Conservation (phyloP, 2,329 filamentous ascomycete species). For the Calonectria leucothoes region DNA sequence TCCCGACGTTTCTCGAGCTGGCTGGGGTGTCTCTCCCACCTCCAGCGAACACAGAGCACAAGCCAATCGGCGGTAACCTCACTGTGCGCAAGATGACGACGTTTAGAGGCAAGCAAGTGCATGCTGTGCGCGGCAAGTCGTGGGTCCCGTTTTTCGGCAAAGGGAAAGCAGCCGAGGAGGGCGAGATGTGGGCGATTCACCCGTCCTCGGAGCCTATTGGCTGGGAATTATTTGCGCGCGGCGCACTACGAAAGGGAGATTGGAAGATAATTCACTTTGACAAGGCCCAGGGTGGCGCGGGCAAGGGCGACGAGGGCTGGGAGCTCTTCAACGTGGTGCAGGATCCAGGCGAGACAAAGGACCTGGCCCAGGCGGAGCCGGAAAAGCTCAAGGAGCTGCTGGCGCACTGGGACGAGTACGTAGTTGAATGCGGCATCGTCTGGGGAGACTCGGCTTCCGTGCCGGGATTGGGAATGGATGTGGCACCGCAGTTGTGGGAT, state of each 20-base stretch:
- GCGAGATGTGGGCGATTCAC: conserved; percentile 2
- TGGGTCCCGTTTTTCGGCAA: conserved; percentile 17
- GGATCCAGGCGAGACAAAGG: conserved; percentile 3
- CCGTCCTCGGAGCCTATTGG: neutral
- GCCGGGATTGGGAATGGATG: conserved; percentile 4
- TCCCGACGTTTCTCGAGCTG: neutral
- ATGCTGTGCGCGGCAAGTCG: conserved; percentile 59
- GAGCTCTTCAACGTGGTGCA: neutral
- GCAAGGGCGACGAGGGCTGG: conserved; percentile 32
- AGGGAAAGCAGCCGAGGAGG: neutral
- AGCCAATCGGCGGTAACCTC: neutral
- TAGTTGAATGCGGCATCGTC: conserved; percentile 17
- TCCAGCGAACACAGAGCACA: neutral
- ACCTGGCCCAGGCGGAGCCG: neutral
- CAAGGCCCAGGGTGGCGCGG: conserved; percentile 36
- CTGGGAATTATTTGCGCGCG: conserved; percentile 46
- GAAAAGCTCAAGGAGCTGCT: conserved; percentile 43
- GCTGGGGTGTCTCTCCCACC: neutral
- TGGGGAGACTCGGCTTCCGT: conserved; percentile 13
- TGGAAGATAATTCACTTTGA: conserved; percentile 48
- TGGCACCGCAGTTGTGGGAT: conserved; percentile 4
- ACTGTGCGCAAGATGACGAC: conserved; percentile 13
- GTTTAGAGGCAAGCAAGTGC: conserved; percentile 58
- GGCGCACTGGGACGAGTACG: conserved; percentile 49
- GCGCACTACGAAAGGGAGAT: conserved; percentile 48